Percentiles rank a stretch among this genome's conserved stretches.
phyloP scores from a whole-genome alignment of 331 rosid species.

The Acacia concinna region DNA sequence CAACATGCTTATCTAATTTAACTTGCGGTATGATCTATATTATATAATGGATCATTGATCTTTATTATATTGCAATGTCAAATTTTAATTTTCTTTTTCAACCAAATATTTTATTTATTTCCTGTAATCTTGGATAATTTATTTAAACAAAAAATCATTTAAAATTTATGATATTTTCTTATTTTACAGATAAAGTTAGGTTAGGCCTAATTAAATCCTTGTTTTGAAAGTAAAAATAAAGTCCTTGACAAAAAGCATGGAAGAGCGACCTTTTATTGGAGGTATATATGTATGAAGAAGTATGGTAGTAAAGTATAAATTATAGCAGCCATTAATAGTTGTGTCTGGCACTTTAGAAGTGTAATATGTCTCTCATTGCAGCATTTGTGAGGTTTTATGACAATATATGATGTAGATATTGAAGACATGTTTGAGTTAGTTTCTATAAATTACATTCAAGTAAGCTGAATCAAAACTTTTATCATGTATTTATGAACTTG shows the following conservation, averaged over 20 bases:
- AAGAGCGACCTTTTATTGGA: background rate
- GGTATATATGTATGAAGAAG: background rate
- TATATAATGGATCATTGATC: no score
- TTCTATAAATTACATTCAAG: no score
- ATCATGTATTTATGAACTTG: no score
- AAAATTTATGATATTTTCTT: background rate
- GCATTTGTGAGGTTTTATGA: background rate
- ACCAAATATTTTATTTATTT: background rate
- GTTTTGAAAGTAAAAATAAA: background rate
- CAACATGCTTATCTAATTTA: background rate
- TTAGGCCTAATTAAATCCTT: background rate
- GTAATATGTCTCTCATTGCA: no score
- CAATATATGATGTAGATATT: no score
- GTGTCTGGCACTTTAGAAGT: no score
- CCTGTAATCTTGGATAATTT: background rate
- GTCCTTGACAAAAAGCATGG: background rate
- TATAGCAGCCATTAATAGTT: no score
- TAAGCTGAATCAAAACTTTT: no score
- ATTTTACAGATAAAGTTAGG: background rate
- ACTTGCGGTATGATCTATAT: background rate
- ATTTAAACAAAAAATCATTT: background rate
- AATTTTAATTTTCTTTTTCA: background rate
- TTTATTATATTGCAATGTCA: no score
- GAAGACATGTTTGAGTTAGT: no score
- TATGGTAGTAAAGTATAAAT: no score